Evolutionary conservation across 768 basidiomycete genomes (phyloP), one percentile per base, ranked within the genome.

Genomic region (Termitomyces eurrhizus): DNA sequence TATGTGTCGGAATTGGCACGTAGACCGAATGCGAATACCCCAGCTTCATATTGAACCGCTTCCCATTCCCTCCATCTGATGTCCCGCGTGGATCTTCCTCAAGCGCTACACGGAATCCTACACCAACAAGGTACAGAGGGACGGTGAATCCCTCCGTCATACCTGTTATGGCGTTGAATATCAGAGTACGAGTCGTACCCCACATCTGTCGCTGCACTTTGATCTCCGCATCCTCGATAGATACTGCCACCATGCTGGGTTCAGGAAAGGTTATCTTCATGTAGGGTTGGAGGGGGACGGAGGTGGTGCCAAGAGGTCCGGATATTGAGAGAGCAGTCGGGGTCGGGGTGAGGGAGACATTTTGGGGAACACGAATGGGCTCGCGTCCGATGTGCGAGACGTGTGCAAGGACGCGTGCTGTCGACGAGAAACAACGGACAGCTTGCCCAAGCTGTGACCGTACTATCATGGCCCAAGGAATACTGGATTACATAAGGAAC

Each of bases 151-250:
- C 95, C 61, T 87, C 83, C 5, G 92, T 90, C 80, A 98, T 93
- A 46, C 96, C 96, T 14, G 77, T 80, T 63, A 99, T 84, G 16
- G 95, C 95, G 70, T 98, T 98, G 64, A 82, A 78, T 70, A 98
- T 91, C 65, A 95, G 81, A 0, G 94, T 90, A 56, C 95, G 86
- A 14, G 93, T 95, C 49, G 92, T 86, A n/a, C 96, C 96, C 95
- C 96, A 98, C 82, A 92, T 89, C 60, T 89, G 84, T 46, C 92
- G 85, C 73, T 98, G 95, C 56, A 84, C 76, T 71, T 92, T 90
- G 54, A 85, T 70, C 45, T 80, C 77, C 1, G 89, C 78, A 67
- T 93, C 80, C 64, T 89, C 81, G 48, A 96, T 86, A 7, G 80
- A 62, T 26, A 84, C 70, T n/a, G 75, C 71, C 66, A 83, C 69